Conservation (phyloP, 495 filamentous ascomycete species). For the Xylaria bambusicola region DNA sequence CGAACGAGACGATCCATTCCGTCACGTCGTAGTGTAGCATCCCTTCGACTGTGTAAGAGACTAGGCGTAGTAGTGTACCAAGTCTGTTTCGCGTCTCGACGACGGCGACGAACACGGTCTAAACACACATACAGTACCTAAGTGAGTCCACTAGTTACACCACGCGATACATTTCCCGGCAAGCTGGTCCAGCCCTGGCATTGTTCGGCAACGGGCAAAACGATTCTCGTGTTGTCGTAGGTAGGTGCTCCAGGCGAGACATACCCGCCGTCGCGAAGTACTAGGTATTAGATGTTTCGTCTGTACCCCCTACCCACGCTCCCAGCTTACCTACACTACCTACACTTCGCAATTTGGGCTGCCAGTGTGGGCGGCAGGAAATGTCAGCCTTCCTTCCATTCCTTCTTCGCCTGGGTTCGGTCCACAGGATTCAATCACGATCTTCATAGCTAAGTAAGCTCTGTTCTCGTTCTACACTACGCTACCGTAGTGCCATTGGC, state of each 20-base stretch:
- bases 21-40: neutral
- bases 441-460: neutral
- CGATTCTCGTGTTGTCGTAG: constrained; percentile 10
- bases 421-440: constrained; percentile 1
- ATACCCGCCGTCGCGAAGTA: constrained; percentile 5
- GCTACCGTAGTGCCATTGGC: no score
- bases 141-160: no score
- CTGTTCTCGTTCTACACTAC: neutral
- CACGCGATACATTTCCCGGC: constrained; percentile 12
- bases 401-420: neutral
- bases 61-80: neutral
- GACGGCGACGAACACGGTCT: neutral
- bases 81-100: neutral
- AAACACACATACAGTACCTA: no score
- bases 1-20: neutral
- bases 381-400: no score
- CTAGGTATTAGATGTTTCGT: no score
- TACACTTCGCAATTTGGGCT: no score
- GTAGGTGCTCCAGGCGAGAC: constrained; percentile 11
- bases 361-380: no score
- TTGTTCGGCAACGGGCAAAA: constrained; percentile 3
- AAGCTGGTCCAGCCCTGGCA: constrained; percentile 13
- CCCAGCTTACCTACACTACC: no score
- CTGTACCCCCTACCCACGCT: no score
- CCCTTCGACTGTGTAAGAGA: neutral